Evolutionary conservation across 2,329 filamentous ascomycete genomes (phyloP).

Genomic region (Magnaporthiopsis poae): DNA sequence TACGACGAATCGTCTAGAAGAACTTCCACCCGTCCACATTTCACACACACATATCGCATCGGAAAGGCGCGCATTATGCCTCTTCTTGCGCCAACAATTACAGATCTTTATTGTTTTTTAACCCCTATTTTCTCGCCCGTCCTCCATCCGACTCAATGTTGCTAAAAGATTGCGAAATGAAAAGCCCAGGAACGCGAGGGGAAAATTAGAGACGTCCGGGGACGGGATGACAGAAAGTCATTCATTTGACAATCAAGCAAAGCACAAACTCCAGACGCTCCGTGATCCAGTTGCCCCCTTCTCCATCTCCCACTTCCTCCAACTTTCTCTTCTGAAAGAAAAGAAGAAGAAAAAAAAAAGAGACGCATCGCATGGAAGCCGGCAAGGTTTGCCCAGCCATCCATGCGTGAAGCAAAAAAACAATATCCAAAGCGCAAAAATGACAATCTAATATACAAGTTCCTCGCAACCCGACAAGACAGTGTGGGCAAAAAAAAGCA

Average conservation of each 20-base stretch:
- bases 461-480: background rate
- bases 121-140: too few relatives aligned
- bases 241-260: background rate
- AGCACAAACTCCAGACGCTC: background rate
- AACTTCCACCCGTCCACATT: too few relatives aligned
- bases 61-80: too few relatives aligned
- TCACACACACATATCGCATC: too few relatives aligned
- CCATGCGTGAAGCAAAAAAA: background rate
- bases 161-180: too few relatives aligned
- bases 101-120: too few relatives aligned
- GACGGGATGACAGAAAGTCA: background rate
- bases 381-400: background rate
- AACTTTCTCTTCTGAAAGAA: background rate
- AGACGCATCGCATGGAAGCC: background rate
- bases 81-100: too few relatives aligned
- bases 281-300: background rate
- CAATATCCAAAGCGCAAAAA: background rate
- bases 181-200: too few relatives aligned
- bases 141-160: too few relatives aligned
- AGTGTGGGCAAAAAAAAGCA: background rate
- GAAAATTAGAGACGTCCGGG: background rate
- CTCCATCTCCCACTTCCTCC: background rate
- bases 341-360: background rate
- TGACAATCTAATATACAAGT: background rate
- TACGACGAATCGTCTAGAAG: too few relatives aligned